Evolutionary conservation across 2,329 filamentous ascomycete genomes (phyloP), one percentile per base, ranked within the genome.

Genomic region (Calonectria pseudoreteaudii): DNA sequence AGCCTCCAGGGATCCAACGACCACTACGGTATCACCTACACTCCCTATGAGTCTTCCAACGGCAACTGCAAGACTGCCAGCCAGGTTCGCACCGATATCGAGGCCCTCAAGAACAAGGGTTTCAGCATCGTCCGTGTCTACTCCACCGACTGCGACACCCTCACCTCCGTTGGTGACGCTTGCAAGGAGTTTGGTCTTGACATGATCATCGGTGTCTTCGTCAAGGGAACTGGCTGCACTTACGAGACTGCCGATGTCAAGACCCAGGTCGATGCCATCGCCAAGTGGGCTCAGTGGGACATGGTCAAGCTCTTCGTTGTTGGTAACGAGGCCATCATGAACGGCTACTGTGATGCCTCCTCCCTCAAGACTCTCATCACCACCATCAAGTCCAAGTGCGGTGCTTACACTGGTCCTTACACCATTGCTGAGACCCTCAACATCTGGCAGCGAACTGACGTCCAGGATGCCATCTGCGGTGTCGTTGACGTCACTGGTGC

Each of bases 281-380:
- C 91, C 85, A 80, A 84, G 74, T 98, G 95, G 92, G 90, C 86
- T 75, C 86, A 94, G 85, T 98, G 93, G 92, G 89, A 92, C 75
- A 84, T 94, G 65, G 93, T 98, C 78, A 91, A 94, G 83, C 91
- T 98, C 80, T 88, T 98, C 77, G 93, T 97, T 38, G 91, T 98
- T 78, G 96, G 95, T 86, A 98, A 98, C 90, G 96, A 98, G 90
- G 93, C 94, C 79, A 87, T 98, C 84, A 94, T 94, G 89, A 92
- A 94, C 87, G 90, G 90, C 75, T 93, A 90, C 90, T 91, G 90
- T 87, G 86, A 89, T 70, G 90, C 93, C 44, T 67, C 81, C 38
- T 86, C 93, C 81, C 93, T 98, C 70, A 91, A 90, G 75, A 80
- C 83, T 53, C 95, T 98, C 85, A 93, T 98, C 86, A 83, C 83